phyloP scores from a whole-genome alignment of 2,329 filamentous ascomycete genomes.

The Pseudophaeomoniella oleicola region DNA sequence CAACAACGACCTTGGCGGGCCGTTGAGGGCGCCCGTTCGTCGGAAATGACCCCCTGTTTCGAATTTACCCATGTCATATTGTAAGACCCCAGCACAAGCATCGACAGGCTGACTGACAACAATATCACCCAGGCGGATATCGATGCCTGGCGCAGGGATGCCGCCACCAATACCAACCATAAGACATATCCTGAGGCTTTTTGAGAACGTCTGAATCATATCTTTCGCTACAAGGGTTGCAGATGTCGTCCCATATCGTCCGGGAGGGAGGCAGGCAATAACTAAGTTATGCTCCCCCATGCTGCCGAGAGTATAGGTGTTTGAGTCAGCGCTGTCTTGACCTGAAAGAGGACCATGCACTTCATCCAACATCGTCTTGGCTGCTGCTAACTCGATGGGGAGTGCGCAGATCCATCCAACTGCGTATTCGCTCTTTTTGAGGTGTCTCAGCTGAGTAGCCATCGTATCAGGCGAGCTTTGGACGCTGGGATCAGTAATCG shows the following conservation, averaged over 20 bases:
- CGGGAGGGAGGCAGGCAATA: constrained; percentile 8
- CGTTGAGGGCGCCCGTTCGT: constrained; percentile 8
- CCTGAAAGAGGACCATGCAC: background rate
- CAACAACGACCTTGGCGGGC: constrained; percentile 8
- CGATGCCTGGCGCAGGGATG: constrained; percentile 8
- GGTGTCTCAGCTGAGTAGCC: too few relatives aligned
- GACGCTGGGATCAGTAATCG: too few relatives aligned
- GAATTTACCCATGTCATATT: constrained; percentile 12
- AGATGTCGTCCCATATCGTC: constrained; percentile 4
- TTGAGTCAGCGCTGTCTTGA: constrained; percentile 3
- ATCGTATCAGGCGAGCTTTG: too few relatives aligned
- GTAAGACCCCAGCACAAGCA: constrained; percentile 10
- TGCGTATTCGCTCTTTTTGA: too few relatives aligned
- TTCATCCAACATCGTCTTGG: background rate
- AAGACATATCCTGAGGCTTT: constrained; percentile 16
- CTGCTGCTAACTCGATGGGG: constrained; percentile 9
- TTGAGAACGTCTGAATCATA: constrained; percentile 7
- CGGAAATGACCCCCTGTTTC: constrained; percentile 3
- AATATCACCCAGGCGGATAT: constrained; percentile 14
- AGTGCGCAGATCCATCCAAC: constrained; percentile 8
- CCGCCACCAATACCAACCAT: constrained; percentile 30
- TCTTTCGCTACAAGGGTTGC: constrained; percentile 6
- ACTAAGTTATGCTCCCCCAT: constrained; percentile 10
- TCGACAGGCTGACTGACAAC: too few relatives aligned
- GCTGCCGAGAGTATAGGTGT: constrained; percentile 7